Percentiles rank a stretch among this genome's conserved stretches.
These are phyloP conservation scores for Ogataea henricii DNA, from an alignment of 805 yeast species.

Conservation along the genomic window DNA sequence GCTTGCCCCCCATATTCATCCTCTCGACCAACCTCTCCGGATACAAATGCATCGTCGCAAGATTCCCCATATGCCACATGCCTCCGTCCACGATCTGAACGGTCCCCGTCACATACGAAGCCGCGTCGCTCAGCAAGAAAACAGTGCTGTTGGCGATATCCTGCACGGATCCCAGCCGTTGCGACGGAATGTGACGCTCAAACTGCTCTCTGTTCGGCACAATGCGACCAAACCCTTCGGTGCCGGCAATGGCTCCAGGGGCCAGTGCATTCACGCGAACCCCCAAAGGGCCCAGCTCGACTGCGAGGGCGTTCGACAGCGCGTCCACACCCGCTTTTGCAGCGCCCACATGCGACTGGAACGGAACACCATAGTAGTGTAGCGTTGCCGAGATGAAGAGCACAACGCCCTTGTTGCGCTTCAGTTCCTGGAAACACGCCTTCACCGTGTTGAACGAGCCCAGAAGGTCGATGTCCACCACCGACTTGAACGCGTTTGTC, in stretches of 20 bases:
- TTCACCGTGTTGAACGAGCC: conserved; percentile 91
- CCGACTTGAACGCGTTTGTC: conserved; percentile 86
- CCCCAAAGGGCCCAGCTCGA: conserved; percentile 90
- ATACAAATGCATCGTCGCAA: conserved; percentile 37
- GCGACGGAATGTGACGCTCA: conserved; percentile 57
- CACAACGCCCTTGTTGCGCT: conserved; percentile 66
- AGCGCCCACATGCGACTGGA: conserved; percentile 89
- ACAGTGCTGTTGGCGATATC: conserved; percentile 91
- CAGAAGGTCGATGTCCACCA: conserved; percentile 79
- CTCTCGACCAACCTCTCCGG: conserved; percentile 43
- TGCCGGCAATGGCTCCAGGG: conserved; percentile 86
- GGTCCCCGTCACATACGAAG: conserved; percentile 74
- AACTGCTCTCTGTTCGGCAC: conserved; percentile 44
- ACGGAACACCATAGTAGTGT: conserved; percentile 86
- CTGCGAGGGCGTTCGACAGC: conserved; percentile 77
- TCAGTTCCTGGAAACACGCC: conserved; percentile 70
- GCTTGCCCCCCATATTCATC: conserved; percentile 26
- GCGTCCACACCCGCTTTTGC: conserved; percentile 97
- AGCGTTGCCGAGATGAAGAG: conserved; percentile 86
- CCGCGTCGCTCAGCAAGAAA: conserved; percentile 81
- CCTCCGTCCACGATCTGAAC: conserved; percentile 88
- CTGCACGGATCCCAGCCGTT: conserved; percentile 63
- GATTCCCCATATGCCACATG: conserved; percentile 74
- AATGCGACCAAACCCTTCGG: conserved; percentile 82
- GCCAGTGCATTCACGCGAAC: conserved; percentile 83